These are phyloP conservation scores for Aspergillus pseudotamarii DNA, from an alignment of 2,329 filamentous ascomycete species.

Conservation along the genomic window DNA sequence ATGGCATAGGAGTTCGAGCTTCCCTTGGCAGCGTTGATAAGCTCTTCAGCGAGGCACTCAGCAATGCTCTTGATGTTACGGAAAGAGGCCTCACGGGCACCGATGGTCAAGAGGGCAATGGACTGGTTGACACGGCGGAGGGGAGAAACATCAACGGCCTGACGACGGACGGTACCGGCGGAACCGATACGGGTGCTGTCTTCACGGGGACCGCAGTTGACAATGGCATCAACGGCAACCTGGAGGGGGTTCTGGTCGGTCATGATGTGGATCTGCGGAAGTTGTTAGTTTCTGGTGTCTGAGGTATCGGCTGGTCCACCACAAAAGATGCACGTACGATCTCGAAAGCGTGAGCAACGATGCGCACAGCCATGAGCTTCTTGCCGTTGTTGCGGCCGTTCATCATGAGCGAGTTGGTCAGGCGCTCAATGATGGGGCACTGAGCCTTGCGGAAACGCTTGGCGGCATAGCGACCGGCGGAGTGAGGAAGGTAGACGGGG, in stretches of 20 bases:
- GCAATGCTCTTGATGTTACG: conserved; percentile 99
- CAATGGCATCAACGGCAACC: conserved; percentile 97
- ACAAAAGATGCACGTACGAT: conserved; percentile 73
- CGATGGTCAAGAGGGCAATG: conserved; percentile 97
- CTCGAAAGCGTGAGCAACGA: conserved; percentile 98
- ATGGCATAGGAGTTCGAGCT: conserved; percentile 99
- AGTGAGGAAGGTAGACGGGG: conserved; percentile 98
- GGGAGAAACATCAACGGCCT: conserved; percentile 99
- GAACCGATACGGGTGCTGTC: conserved; percentile 99
- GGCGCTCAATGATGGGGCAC: conserved; percentile 99
- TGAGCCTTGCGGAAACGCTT: conserved; percentile 99
- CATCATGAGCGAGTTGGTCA: conserved; percentile 99
- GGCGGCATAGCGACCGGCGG: conserved; percentile 95
- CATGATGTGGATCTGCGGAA: conserved; percentile 93
- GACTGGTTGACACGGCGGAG: conserved; percentile 99
- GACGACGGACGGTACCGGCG: conserved; percentile 98
- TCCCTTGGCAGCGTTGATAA: conserved; percentile 99
- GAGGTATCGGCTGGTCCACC: background rate
- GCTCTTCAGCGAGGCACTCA: conserved; percentile 98
- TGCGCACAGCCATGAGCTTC: conserved; percentile 99
- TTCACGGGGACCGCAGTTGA: conserved; percentile 99
- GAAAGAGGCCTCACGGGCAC: conserved; percentile 98
- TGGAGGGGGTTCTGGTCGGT: conserved; percentile 99
- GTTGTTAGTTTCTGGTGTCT: conserved; percentile 9
- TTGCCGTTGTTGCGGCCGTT: conserved; percentile 99